Base-by-base conservation (phyloP, 441 rosid genomes). In the Sinapis alba region DNA sequence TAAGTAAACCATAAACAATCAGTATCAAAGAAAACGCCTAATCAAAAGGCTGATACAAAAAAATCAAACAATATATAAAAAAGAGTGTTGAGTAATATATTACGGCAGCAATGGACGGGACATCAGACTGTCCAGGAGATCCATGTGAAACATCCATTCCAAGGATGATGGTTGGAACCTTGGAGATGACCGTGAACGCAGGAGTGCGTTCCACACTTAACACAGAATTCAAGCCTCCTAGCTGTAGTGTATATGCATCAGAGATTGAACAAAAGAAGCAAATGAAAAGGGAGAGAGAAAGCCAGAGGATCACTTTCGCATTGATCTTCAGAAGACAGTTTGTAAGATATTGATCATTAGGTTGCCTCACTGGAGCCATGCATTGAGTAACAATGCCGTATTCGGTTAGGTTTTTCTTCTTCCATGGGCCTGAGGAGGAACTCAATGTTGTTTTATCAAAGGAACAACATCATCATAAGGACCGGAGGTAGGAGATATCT, bases 81-180 rank as follows among this genome's bases (percentile, higher is more conserved):
- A 41, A 54, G 3, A 43, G 62, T 26, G 1, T 1, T 36, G 60
- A 62, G 74, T 15, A 64, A 38, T 9, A 69, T 24, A 50, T 62
- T 87, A 92, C 96, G 71, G 96, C 97, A 74, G 96, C 97, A 78
- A 92, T 87, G 30, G 96, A 90, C 0, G 97, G 97, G 1, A 86
- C 50, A 78, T 87, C 90, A 10, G 90, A 84, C 67, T 86, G 93
- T 34, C 93, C 96, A 38, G 97, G 97, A 34, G 93, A 87, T 56
- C 97, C 95, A 65, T 91, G 97, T 0, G 95, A 88, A 1, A 92
- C 97, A 77, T 92, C 96, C 96, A 90, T 92, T 16, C 97, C 96
- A 59, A 92, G 81, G 71, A 92, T 83, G 32, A 90, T 83, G 26
- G 97, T 90, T 11, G 97, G 97, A 72, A 73, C 85, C 80, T 84